Percentiles rank a stretch among this genome's conserved stretches.
Conservation (phyloP, 306 rosid genomes). For the Cucurbita ficifolia region DNA sequence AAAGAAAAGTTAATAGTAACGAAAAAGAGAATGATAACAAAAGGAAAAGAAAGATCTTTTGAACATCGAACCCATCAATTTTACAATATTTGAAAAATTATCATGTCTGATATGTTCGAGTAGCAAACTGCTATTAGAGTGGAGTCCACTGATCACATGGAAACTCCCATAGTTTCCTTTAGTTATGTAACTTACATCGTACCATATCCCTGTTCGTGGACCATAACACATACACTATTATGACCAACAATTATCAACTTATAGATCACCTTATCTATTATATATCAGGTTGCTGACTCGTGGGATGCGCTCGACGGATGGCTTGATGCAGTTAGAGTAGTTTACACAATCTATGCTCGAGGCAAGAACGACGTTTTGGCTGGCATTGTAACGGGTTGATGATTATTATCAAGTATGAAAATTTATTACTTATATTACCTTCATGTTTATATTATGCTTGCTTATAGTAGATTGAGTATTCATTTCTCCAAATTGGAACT, state of each 20-base stretch:
- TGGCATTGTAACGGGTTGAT: conserved; percentile 73
- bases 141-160: background rate
- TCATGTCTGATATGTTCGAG: background rate
- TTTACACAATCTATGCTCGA: conserved; percentile 84
- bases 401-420: conserved; percentile 13
- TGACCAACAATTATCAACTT: background rate
- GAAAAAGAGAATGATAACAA: background rate
- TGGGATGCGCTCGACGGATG: conserved; percentile 96
- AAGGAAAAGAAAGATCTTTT: background rate
- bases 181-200: background rate
- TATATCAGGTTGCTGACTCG: conserved; percentile 73
- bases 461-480: background rate
- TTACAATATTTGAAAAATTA: background rate
- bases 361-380: conserved; percentile 84
- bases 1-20: background rate
- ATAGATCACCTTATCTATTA: conserved; percentile 9
- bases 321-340: conserved; percentile 91
- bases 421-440: background rate
- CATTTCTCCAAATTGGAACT: background rate
- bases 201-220: background rate
- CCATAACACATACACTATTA: background rate
- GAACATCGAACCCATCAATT: background rate
- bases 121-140: background rate
- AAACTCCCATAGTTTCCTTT: background rate
- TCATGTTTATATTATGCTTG: conserved; percentile 1